A percentile compares a stretch with the other conserved stretches of the same genome.
Conservation (phyloP, 805 yeast genomes). For the Candida multigemmis region DNA sequence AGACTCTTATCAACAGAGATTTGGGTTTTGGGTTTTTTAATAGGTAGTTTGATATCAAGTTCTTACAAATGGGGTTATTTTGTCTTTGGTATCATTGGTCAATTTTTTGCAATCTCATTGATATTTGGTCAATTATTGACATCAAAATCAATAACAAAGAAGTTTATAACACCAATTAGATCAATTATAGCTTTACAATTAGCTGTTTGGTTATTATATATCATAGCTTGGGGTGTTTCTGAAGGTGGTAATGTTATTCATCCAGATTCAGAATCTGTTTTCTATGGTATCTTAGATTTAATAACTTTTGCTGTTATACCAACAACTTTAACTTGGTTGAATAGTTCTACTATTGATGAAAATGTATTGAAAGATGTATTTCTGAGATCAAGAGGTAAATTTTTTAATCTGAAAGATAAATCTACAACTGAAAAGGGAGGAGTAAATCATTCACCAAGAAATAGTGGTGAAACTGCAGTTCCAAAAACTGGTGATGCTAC, state of each 20-base stretch:
- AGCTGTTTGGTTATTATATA: constrained; percentile 40
- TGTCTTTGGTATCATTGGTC: constrained; percentile 40
- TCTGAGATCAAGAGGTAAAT: too few species aligned
- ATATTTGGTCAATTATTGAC: too few species aligned
- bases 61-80: constrained; percentile 66
- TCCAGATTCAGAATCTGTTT: constrained; percentile 50
- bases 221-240: constrained; percentile 42
- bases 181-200: constrained; percentile 16
- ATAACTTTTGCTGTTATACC: constrained; percentile 36
- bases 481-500: constrained; percentile 5
- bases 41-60: constrained; percentile 46
- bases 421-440: constrained; percentile 11
- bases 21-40: constrained; percentile 44
- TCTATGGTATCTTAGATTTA: constrained; percentile 51
- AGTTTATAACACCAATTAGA: constrained; percentile 2
- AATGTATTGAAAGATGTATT: constrained; percentile 16
- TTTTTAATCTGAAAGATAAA: constrained; percentile 2
- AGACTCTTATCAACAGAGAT: constrained; percentile 38
- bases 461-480: constrained; percentile 36
- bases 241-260: constrained; percentile 58
- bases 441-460: constrained; percentile 26
- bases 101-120: constrained; percentile 31
- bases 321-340: constrained; percentile 20
- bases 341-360: constrained; percentile 15
- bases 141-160: constrained; percentile 3